phyloP scores from a whole-genome alignment of 352 stramenopile species.

The Globisporangium takayamanum region DNA sequence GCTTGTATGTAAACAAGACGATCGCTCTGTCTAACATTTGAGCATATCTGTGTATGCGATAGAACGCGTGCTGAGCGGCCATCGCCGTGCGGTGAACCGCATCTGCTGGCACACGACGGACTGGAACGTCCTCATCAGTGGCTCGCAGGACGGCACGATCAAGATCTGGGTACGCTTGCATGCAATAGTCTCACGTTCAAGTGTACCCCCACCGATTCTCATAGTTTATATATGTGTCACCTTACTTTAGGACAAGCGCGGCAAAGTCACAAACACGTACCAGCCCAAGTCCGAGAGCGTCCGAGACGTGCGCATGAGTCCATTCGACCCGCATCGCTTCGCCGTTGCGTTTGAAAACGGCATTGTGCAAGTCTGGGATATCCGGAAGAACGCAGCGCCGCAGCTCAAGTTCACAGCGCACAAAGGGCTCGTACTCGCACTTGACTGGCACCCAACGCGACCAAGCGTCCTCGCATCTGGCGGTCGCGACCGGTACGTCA shows the following conservation, averaged over 20 bases:
- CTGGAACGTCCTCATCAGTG: constrained; percentile 76
- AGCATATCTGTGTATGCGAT: not conserved
- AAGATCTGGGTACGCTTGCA: constrained; percentile 68
- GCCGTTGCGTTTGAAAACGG: constrained; percentile 83
- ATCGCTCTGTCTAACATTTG: not conserved
- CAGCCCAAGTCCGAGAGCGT: constrained; percentile 85
- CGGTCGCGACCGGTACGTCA: constrained; percentile 80
- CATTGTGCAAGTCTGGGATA: constrained; percentile 85
- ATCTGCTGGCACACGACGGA: constrained; percentile 86
- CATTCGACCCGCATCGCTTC: constrained; percentile 71
- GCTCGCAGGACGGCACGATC: constrained; percentile 82
- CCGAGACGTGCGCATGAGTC: constrained; percentile 70
- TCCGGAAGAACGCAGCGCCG: constrained; percentile 73
- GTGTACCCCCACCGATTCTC: not conserved
- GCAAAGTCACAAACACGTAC: constrained; percentile 69
- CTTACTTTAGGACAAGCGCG: constrained; percentile 53
- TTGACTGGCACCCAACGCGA: constrained; percentile 79
- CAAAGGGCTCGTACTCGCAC: constrained; percentile 74
- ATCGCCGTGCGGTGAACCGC: constrained; percentile 81
- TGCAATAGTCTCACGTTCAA: not conserved
- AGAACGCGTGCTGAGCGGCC: constrained; percentile 77
- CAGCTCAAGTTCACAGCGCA: constrained; percentile 84
- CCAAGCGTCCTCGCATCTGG: constrained; percentile 69
- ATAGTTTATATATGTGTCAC: not conserved
- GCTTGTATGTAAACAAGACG: not conserved